Base-by-base conservation (phyloP, 768 basidiomycete genomes). In the Lactarius evosmus region DNA sequence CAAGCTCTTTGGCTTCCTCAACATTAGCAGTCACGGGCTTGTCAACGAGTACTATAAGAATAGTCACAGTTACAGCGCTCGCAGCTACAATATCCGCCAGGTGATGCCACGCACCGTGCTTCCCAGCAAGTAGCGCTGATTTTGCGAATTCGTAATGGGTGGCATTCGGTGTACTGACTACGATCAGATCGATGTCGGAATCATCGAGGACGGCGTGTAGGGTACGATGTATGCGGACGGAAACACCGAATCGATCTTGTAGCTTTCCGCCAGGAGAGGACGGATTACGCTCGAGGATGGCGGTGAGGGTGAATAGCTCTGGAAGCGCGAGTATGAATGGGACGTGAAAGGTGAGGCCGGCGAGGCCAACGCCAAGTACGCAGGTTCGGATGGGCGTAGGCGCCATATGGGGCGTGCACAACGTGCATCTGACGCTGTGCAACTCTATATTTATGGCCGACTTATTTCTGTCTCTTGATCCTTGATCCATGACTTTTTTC, bases 241-340 rank as follows among this genome's bases (percentile, higher is more conserved):
- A 72, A 22, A 83, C 77, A 4, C 86, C 85, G 69, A 89, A 92
- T 9, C 84, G 79, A 34, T 84, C 83, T 25, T 84, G 78, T 0
- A 89, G 82, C 71, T 85, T 87, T 40, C 87, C 87, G 7, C 84
- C 84, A 33, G 80, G 77, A 0, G 80, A 72, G 34, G 77, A 71
- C 1, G 91, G 88, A 69, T 85, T 87, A 57, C 91, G 81, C 72
- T 91, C 86, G 62, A 92, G 78, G 54, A 93, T 86, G n/a, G 89
- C 82, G 68, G 86, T 80, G 38, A 93, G 82, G 9, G 75, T 82
- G 78, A 91, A 93, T 55, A 84, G 74, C 29, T 88, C 77, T 0
- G 90, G 87, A 22, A 89, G 78, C 3, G 89, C 84, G 60, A 87
- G 82, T 61, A 95, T 76, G 73, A 93, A 89, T 0, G 93, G 92